Conservation (phyloP, 306 rosid species). For the Quercus engelmannii region DNA sequence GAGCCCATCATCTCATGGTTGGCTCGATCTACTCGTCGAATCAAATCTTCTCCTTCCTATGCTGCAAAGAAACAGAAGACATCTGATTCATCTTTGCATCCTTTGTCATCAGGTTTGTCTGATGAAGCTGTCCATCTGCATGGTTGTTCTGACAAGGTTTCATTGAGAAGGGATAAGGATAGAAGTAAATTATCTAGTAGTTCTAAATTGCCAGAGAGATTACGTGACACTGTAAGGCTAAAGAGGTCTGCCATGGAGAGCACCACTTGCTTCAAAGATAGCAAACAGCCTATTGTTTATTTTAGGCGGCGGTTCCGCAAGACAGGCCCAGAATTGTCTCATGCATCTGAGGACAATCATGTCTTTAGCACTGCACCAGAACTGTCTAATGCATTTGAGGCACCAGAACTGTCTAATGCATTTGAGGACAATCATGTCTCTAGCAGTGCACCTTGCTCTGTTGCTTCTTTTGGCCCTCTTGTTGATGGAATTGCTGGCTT, state of each 20-base stretch:
- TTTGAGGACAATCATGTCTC: conserved; percentile 23
- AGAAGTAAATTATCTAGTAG: conserved; percentile 27
- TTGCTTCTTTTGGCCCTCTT: conserved; percentile 19
- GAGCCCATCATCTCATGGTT: conserved; percentile 97
- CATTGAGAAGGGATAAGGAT: conserved; percentile 30
- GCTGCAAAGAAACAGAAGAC: conserved; percentile 68
- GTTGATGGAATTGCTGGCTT: conserved; percentile 21
- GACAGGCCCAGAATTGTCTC: conserved; percentile 33
- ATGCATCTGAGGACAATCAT: conserved; percentile 24
- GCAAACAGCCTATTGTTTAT: conserved; percentile 76
- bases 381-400: conserved; percentile 25
- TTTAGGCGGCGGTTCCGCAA: conserved; percentile 66
- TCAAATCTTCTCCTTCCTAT: conserved; percentile 49
- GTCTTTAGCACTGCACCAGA: conserved; percentile 24
- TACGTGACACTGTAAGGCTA: conserved; percentile 32
- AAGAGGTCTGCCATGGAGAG: conserved; percentile 42
- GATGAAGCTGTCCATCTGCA: conserved; percentile 36
- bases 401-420: conserved; percentile 30
- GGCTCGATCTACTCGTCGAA: conserved; percentile 59
- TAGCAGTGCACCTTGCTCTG: conserved; percentile 28
- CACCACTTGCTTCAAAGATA: conserved; percentile 32
- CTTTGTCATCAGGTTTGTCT: conserved; percentile 36
- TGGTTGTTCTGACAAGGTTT: conserved; percentile 26
- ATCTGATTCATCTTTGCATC: conserved; percentile 33
- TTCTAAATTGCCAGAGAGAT: conserved; percentile 42